Conservation (phyloP, 208 protist species). For the Entamoeba histolytica region DNA sequence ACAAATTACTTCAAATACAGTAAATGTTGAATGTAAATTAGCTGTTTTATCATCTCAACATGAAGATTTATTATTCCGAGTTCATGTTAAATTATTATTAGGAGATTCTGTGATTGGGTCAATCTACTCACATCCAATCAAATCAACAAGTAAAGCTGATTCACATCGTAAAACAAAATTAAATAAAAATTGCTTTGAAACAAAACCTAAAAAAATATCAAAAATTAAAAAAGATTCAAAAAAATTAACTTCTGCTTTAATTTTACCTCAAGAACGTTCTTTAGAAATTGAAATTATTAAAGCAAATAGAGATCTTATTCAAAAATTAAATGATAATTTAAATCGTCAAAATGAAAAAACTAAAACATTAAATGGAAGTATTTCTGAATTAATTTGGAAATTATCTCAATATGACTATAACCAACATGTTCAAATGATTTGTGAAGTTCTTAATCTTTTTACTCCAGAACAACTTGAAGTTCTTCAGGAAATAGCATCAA, state of each 20-base stretch:
- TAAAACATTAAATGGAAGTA: neutral
- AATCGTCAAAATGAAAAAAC: neutral
- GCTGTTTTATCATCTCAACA: neutral
- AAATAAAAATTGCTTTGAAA: neutral
- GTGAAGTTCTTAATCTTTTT: neutral
- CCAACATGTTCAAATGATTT: neutral
- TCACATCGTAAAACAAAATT: neutral
- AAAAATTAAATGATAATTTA: neutral
- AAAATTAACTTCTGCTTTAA: neutral
- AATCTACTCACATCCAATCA: neutral
- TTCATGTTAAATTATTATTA: neutral
- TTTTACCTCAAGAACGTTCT: neutral
- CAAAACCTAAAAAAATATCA: neutral
- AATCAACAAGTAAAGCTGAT: neutral
- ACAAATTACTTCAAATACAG: neutral
- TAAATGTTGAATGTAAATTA: neutral
- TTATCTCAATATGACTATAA: neutral
- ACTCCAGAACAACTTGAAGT: neutral
- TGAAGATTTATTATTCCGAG: neutral
- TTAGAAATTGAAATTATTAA: neutral
- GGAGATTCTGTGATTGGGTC: neutral
- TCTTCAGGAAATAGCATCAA: neutral
- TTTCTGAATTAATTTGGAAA: neutral
- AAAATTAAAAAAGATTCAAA: neutral
- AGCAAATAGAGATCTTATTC: neutral